A percentile compares a stretch with the other conserved stretches of the same genome.
These are phyloP conservation scores for Trichothecium sympodiale DNA, from an alignment of 2,329 filamentous ascomycete genomes.

Conservation along the genomic window DNA sequence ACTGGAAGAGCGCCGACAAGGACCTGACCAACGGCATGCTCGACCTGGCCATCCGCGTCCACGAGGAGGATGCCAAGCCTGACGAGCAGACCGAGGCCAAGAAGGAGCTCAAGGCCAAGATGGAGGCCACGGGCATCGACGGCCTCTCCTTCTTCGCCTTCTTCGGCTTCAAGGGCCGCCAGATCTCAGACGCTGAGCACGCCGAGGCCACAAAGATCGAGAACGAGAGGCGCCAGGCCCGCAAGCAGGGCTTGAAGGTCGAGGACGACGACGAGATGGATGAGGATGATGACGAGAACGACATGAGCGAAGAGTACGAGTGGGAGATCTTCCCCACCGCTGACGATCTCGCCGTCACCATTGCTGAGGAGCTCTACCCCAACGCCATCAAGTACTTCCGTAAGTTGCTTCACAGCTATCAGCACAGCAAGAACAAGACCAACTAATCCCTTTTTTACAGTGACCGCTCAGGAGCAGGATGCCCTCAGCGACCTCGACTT, in stretches of 20 bases:
- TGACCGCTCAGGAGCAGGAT: conserved; percentile 53
- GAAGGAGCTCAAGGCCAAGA: conserved; percentile 41
- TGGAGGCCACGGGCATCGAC: conserved; percentile 49
- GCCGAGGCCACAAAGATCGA: conserved; percentile 49
- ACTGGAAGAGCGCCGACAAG: conserved; percentile 64
- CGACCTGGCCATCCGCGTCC: conserved; percentile 59
- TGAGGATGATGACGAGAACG: conserved; percentile 48
- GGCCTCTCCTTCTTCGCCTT: conserved; percentile 76
- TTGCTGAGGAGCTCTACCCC: conserved; percentile 84
- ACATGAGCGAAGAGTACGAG: conserved; percentile 56
- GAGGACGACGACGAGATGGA: conserved; percentile 36
- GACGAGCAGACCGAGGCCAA: conserved; percentile 33
- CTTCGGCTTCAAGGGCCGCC: conserved; percentile 69
- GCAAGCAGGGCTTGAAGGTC: conserved; percentile 39
- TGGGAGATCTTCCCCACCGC: conserved; percentile 83
- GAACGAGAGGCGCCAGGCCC: conserved; percentile 40
- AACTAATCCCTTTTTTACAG: conserved; percentile 7
- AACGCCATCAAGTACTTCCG: conserved; percentile 85
- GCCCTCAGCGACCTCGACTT: conserved; percentile 60
- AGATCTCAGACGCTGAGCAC: conserved; percentile 63
- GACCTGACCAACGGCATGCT: conserved; percentile 77
- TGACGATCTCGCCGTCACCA: conserved; percentile 67
- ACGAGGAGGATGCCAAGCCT: conserved; percentile 41
- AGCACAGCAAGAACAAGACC: too few relatives aligned
- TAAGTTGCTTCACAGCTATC: conserved; percentile 33